Evolutionary conservation across 768 basidiomycete genomes (phyloP), one percentile per base, ranked within the genome.

Genomic region (Mycena polygramma): DNA sequence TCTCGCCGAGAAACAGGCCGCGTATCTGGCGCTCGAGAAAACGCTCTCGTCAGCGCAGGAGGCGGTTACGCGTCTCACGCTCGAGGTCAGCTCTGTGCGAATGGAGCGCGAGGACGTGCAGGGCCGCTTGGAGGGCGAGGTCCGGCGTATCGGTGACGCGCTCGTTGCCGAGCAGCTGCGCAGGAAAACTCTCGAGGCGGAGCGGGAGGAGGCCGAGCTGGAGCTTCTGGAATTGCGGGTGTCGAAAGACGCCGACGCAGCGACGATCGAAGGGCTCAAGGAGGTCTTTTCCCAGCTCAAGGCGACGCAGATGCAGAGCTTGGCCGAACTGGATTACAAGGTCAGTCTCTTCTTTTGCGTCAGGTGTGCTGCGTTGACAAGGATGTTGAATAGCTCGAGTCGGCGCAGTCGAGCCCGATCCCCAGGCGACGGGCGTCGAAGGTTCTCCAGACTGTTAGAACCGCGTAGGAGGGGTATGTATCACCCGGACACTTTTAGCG

Each of bases 321-420:
- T 85, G 65, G 75, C 74, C 24, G 81, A 81, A 69, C 60, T 84
- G 45, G 80, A 82, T 51, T 73, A 76, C 48, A 80, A 82, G 81
- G 84, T 85, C 70, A 58, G 81, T 77, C 49, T 69, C 36, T 36
- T 55, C 66, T 39, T 11, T 46, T 2, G 30, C 60, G 30, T 51
- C 48, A 37, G 60, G 35, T 39, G 8, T 61, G 41, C 22, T 14
- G 61, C 19, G 49, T 20, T 66, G 43, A 62, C 52, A 60, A 24
- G 4, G 54, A 6, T 49, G 22, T 46, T 7, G 39, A 45, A 5
- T 30, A 70, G 69, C 22, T 70, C 7, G 63, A 48, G 52, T 70
- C 63, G 17, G 59, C 69, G 17, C 63, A 70, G 17, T 61, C 63
- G 11, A 55, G 52, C 19, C 69, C 69, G 5, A 63, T 61, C 22